Evolutionary conservation across 768 basidiomycete genomes (phyloP), one percentile per base, ranked within the genome.

Genomic region (Tephrocybe sp.): DNA sequence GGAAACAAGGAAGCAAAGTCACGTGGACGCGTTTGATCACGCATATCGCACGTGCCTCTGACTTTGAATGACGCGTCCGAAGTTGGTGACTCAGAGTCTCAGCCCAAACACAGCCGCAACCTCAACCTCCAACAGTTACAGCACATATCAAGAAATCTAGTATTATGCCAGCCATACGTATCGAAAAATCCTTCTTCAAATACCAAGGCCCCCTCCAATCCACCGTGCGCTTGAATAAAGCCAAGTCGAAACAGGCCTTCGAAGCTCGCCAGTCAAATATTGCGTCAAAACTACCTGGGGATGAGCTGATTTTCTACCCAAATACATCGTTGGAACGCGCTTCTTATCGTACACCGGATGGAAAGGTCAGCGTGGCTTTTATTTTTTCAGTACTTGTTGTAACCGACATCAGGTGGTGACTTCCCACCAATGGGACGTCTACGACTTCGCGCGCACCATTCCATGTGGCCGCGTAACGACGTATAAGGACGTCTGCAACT

Each of bases 341-440:
- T 3, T 51, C 38, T 17, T 77, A 65, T 46, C 63, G 64, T 37
- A 73, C 73, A 2, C 52, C 59, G 17, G 43, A 58, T 4, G 71
- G 73, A 25, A 76, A 73, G 68, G 73, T 73, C 36, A 21, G 60
- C 15, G 9, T 12, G 17, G 15, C 41, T 18, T 12, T 21, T 8
- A 23, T 6, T 17, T 7, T 18, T 33, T 10, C 12, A 42, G 23
- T 36, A 3, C 4, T 4, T 20, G 12, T 20, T 43, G 25, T 51
- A 38, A 42, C 36, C 12, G 28, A 15, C 28, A 8, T n/a, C 55
- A 84, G 83, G 67, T 62, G 45, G 44, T 84, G 25, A 79, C 81
- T 21, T 57, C 68, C 2, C 74, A 83, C 60, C 80, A 79, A 54
- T 85, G 83, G 83, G 76, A 71, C 9, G 80, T 84, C 0, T 85